These are phyloP conservation scores for Rubroshorea leprosula DNA, from an alignment of 345 rosid genomes.

Conservation along the genomic window DNA sequence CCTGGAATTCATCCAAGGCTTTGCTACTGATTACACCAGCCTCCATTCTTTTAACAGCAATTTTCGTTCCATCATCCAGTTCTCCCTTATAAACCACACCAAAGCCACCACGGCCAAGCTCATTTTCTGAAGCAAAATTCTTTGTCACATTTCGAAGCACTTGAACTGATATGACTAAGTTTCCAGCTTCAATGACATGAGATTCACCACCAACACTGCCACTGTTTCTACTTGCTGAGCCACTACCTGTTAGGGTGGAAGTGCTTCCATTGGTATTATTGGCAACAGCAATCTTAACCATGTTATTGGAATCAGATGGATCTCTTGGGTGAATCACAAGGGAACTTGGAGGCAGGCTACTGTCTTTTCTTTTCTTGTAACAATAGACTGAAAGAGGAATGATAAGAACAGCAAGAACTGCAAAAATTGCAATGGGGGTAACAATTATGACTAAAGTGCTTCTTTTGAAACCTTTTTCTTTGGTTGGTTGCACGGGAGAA, in stretches of 20 bases:
- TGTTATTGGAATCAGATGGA: conserved; percentile 47
- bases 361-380: conserved; percentile 32
- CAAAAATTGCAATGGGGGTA: conserved; percentile 44
- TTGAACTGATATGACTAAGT: conserved; percentile 65
- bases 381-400: conserved; percentile 45
- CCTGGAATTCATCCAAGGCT: conserved; percentile 61
- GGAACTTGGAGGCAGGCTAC: conserved; percentile 33
- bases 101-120: conserved; percentile 77
- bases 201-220: conserved; percentile 43
- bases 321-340: conserved; percentile 68
- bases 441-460: conserved; percentile 34
- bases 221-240: conserved; percentile 43
- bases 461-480: conserved; percentile 22
- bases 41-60: conserved; percentile 83
- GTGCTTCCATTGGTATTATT: conserved; percentile 37
- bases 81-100: conserved; percentile 79
- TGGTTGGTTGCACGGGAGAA: conserved; percentile 23
- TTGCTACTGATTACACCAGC: conserved; percentile 50
- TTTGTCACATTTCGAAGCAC: conserved; percentile 67
- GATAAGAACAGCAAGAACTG: conserved; percentile 31
- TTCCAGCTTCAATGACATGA: conserved; percentile 66
- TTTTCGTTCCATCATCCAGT: conserved; percentile 59
- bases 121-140: conserved; percentile 56
- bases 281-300: conserved; percentile 56
- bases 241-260: conserved; percentile 38